These are phyloP conservation scores for Vitis vinifera DNA, from an alignment of 164 flowering plant species.

Conservation along the genomic window ASM3070453v1 NC_081822.1:5763001-5763500, in stretches of 20 bases:
- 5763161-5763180: slow-evolving; percentile 63
- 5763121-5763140: slow-evolving; percentile 87
- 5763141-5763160: slow-evolving; percentile 77
- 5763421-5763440: slow-evolving; percentile 27
- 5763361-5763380: slow-evolving; percentile 39
- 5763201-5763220: slow-evolving; percentile 46
- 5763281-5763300: not conserved
- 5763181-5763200: slow-evolving; percentile 79
- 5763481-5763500: not conserved
- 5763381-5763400: slow-evolving; percentile 25
- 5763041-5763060: not conserved
- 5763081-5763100: not conserved
- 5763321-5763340: slow-evolving; percentile 37
- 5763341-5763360: slow-evolving; percentile 45
- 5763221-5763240: not conserved
- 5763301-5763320: slow-evolving; percentile 31
- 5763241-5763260: not conserved
- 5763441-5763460: not conserved
- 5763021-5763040: slow-evolving; percentile 24
- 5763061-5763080: not conserved
- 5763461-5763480: not conserved
- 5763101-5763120: slow-evolving; percentile 76
- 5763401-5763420: slow-evolving; percentile 27
- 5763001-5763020: slow-evolving; percentile 37
- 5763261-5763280: not conserved